A percentile compares a stretch with the other conserved stretches of the same genome.
Evolutionary conservation across 2,329 filamentous ascomycete species (phyloP).

Genomic region (Canariomyces notabilis): DNA sequence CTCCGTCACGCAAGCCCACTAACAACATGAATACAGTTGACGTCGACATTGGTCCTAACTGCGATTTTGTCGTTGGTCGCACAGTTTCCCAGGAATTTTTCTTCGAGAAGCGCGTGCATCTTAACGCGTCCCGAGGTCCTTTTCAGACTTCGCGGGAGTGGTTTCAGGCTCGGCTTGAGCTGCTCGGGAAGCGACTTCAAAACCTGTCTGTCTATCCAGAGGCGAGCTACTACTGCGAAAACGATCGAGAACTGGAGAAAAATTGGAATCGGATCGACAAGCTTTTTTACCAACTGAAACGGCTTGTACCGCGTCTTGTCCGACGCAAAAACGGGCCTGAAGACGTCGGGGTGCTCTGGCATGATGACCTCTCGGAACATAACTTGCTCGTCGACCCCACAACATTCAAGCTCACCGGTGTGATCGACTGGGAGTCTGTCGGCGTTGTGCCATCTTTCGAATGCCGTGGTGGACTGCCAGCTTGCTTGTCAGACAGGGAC

Average conservation of each 20-base stretch:
- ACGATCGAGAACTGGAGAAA: slow-evolving; percentile 7
- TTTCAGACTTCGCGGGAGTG: slow-evolving; percentile 6
- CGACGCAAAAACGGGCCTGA: slow-evolving; percentile 7
- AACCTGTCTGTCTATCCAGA: slow-evolving; percentile 7
- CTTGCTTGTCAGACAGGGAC: slow-evolving; percentile 13
- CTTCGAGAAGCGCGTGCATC: slow-evolving; percentile 14
- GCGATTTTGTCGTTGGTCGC: slow-evolving; percentile 10
- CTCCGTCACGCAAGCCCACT: background rate
- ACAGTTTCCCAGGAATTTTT: slow-evolving; percentile 16
- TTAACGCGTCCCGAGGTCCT: slow-evolving; percentile 10
- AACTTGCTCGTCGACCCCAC: slow-evolving; percentile 13
- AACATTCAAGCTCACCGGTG: slow-evolving; percentile 12
- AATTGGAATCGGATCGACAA: slow-evolving; percentile 3
- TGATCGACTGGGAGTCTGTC: slow-evolving; percentile 16
- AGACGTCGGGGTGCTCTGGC: slow-evolving; percentile 10
- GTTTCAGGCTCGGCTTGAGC: slow-evolving; percentile 6
- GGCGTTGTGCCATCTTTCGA: slow-evolving; percentile 14
- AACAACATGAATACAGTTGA: background rate
- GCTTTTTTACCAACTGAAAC: slow-evolving; percentile 7
- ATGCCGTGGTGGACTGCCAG: slow-evolving; percentile 5
- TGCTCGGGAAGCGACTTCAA: slow-evolving; percentile 8
- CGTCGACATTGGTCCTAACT: slow-evolving; percentile 7
- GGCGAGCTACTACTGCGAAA: slow-evolving; percentile 12
- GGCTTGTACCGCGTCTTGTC: slow-evolving; percentile 10
- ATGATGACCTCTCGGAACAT: slow-evolving; percentile 16